A percentile compares a stretch with the other conserved stretches of the same genome.
Evolutionary conservation across 2,329 filamentous ascomycete genomes (phyloP).

Genomic region (Aureobasidium sp.): DNA sequence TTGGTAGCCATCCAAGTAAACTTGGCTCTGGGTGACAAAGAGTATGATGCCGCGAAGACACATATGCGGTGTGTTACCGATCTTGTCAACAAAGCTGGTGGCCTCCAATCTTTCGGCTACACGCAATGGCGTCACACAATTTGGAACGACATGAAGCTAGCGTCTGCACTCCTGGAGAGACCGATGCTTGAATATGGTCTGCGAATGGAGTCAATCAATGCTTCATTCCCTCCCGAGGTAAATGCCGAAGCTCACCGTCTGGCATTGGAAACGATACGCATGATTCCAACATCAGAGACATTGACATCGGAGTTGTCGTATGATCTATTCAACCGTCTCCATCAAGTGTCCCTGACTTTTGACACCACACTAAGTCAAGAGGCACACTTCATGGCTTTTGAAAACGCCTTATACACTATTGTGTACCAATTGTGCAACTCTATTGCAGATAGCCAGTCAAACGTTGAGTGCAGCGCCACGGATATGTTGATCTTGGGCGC

Average conservation of each 20-base stretch:
- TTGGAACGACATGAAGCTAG: slow-evolving; percentile 9
- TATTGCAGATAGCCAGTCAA: not conserved
- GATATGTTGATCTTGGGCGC: slow-evolving; percentile 8
- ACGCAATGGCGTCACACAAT: slow-evolving; percentile 10
- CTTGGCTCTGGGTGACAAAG: slow-evolving; percentile 3
- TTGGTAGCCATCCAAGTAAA: slow-evolving; percentile 8
- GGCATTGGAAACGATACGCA: not conserved
- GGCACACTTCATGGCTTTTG: slow-evolving; percentile 1
- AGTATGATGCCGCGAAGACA: slow-evolving; percentile 8
- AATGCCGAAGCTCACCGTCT: slow-evolving; percentile 2
- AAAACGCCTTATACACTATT: not conserved
- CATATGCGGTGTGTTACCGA: not conserved
- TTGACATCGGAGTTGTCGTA: not conserved
- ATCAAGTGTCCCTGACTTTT: not conserved
- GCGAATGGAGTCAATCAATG: not conserved
- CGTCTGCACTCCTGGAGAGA: slow-evolving; percentile 1
- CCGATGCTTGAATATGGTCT: slow-evolving; percentile 2
- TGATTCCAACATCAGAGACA: not conserved
- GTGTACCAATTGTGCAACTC: slow-evolving; percentile 5
- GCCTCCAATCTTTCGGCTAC: slow-evolving; percentile 1
- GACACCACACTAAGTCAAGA: not conserved
- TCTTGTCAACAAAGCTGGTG: slow-evolving; percentile 1
- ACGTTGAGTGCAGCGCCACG: not conserved
- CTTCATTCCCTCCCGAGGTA: not conserved
- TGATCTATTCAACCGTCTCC: slow-evolving; percentile 2